Conservation (phyloP, 441 rosid species). For the Populus hybrid region DNA sequence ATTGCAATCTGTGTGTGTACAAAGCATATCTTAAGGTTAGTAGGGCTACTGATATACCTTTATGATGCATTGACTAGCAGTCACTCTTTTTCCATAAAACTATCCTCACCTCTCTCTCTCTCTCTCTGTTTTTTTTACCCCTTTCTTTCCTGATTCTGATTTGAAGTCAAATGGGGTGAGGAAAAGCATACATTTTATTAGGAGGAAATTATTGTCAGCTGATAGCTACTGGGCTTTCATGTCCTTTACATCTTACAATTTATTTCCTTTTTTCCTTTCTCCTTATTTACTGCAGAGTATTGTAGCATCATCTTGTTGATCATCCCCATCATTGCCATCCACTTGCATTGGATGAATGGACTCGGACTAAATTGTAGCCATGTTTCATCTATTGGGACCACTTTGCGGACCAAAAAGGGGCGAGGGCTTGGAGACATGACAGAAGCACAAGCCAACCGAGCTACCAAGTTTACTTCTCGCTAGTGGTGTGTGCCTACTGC, state of each 20-base stretch:
- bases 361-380: neutral
- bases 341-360: slow-evolving; percentile 16
- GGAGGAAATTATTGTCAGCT: neutral
- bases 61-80: slow-evolving; percentile 22
- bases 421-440: slow-evolving; percentile 4
- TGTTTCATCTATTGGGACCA: slow-evolving; percentile 19
- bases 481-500: neutral
- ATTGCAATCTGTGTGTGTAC: slow-evolving; percentile 20
- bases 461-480: neutral
- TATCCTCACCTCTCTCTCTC: neutral
- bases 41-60: neutral
- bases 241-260: slow-evolving; percentile 7
- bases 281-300: neutral
- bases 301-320: slow-evolving; percentile 16
- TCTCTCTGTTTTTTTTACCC: neutral
- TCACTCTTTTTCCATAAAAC: slow-evolving; percentile 18
- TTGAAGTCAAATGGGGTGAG: slow-evolving; percentile 29
- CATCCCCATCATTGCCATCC: slow-evolving; percentile 22
- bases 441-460: neutral
- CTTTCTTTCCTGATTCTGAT: neutral
- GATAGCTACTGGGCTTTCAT: slow-evolving; percentile 25
- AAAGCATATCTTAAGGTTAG: neutral
- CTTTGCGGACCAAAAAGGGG: neutral
- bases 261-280: neutral
- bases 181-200: neutral